Evolutionary conservation across 23 red algal species (phyloP).

Genomic region (Gracilaria vermiculophylla): DNA sequence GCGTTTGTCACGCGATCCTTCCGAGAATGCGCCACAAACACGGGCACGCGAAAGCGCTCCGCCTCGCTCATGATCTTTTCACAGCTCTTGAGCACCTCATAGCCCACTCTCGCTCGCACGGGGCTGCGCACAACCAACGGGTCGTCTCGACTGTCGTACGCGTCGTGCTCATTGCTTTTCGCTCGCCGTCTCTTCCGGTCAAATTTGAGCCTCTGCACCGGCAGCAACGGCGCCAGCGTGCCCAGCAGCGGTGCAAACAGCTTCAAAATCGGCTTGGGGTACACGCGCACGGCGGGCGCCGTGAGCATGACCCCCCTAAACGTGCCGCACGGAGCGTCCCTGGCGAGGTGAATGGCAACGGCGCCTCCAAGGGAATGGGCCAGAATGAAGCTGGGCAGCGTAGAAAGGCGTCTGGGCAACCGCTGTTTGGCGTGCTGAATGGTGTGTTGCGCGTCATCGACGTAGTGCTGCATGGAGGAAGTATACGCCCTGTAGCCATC

Average conservation of each 20-base stretch:
- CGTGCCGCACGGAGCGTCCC: constrained; percentile 5
- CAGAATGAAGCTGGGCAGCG: constrained; percentile 74
- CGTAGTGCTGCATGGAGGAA: constrained; percentile 57
- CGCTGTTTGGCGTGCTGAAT: constrained; percentile 30
- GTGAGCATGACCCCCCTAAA: constrained; percentile 77
- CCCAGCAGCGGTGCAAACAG: constrained; percentile 73
- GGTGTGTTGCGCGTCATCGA: constrained; percentile 58
- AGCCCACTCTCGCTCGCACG: constrained; percentile 62
- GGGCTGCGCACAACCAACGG: constrained; percentile 63
- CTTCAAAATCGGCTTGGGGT: constrained; percentile 72
- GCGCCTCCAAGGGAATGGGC: constrained; percentile 80
- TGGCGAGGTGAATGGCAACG: constrained; percentile 70
- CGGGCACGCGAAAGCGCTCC: constrained; percentile 44
- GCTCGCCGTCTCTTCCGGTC: constrained; percentile 24
- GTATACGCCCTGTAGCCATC: constrained; percentile 80
- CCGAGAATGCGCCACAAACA: constrained; percentile 76
- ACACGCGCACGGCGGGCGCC: constrained; percentile 73
- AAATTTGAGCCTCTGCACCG: constrained; percentile 79
- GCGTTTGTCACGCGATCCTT: constrained; percentile 75
- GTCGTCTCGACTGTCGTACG: constrained; percentile 15
- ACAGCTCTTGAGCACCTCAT: constrained; percentile 74
- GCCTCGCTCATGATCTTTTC: constrained; percentile 75
- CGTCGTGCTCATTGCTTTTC: neutral
- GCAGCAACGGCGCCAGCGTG: constrained; percentile 66
- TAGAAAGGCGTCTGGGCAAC: constrained; percentile 15